phyloP scores from a whole-genome alignment of 202 grass and related monocot species.

The Tripidium arundinaceum region DNA sequence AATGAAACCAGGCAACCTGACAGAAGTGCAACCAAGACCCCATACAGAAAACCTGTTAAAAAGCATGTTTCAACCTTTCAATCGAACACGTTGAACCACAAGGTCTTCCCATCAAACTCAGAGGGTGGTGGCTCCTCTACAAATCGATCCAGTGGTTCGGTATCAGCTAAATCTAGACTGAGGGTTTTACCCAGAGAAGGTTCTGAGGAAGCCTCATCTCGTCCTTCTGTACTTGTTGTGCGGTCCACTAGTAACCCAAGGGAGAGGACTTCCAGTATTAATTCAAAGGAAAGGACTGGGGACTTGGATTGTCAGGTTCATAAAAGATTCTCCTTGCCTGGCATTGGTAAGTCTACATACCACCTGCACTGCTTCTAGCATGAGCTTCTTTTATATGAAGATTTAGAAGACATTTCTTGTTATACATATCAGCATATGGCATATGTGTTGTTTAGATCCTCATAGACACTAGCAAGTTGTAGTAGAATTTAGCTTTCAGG shows the following conservation, averaged over 20 bases:
- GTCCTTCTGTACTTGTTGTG: constrained; percentile 42
- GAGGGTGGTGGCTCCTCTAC: constrained; percentile 52
- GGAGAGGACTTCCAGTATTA: constrained; percentile 63
- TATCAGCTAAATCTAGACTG: constrained; percentile 56
- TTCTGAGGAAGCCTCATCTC: constrained; percentile 50
- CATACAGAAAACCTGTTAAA: constrained; percentile 39
- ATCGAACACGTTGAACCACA: constrained; percentile 43
- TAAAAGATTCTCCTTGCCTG: constrained; percentile 71
- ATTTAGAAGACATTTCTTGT: background rate
- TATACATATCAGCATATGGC: background rate
- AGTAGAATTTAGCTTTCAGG: background rate
- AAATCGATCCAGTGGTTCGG: constrained; percentile 31
- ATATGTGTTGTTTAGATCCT: background rate
- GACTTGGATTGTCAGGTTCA: constrained; percentile 43
- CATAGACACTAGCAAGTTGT: background rate
- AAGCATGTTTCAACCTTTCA: constrained; percentile 46
- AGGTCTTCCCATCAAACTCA: constrained; percentile 36
- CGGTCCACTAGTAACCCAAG: constrained; percentile 66
- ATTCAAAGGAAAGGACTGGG: constrained; percentile 63
- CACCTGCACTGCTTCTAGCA: background rate
- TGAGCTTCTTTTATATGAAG: background rate
- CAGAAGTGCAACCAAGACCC: constrained; percentile 42
- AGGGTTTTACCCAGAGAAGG: constrained; percentile 50
- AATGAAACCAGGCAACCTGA: constrained; percentile 34
- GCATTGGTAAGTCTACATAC: constrained; percentile 38